Base-by-base conservation (phyloP, 2,329 filamentous ascomycete species). In the Fusarium denticulatum region DNA sequence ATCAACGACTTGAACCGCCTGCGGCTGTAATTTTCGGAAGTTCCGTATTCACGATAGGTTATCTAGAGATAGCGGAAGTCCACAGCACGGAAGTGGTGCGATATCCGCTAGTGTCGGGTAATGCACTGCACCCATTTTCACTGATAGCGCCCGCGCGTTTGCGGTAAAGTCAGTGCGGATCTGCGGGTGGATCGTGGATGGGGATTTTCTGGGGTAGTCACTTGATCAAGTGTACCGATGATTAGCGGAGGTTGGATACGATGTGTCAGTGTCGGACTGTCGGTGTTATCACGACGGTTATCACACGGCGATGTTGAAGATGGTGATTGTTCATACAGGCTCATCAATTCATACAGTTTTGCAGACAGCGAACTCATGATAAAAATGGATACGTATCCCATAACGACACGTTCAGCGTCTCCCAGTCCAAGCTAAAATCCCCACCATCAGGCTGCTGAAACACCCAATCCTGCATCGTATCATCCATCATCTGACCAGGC, bases 351-450 rank as follows among this genome's bases (percentile, higher is more conserved):
- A 18, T 55, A 55, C 20, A n/a, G 16, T 20, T 49, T 14, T 52
- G 37, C 32, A 40, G 24, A 32, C 11, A 49, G 32, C 32, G 26
- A 43, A 37, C 24, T 72, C 36, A 74, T 53, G 50, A 70, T 11
- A 76, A 24, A 22, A 78, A 78, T 8, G 76, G 75, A 24, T 76
- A 77, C 6, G 52, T 77, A 40, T 78, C 74, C 76, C 77, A 78
- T 15, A 76, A 37, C 5, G 77, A 78, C 7, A 78, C 64, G 22
- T 77, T 74, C 60, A 78, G 46, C 14, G 64, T 68, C 36, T 78
- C 76, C 76, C 76, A 78, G 5, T 77, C 76, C 53, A 76, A 60
- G 2, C 72, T 61, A 28, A 78, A 72, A n/a, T 77, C 75, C 14
- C 63, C 67, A 3, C 57, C 40, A 18, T 74, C 72, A 4, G 73